Percentiles rank a stretch among this genome's conserved stretches.
phyloP scores from a whole-genome alignment of 2,329 filamentous ascomycete species.

The Trichoderma lentiforme region DNA sequence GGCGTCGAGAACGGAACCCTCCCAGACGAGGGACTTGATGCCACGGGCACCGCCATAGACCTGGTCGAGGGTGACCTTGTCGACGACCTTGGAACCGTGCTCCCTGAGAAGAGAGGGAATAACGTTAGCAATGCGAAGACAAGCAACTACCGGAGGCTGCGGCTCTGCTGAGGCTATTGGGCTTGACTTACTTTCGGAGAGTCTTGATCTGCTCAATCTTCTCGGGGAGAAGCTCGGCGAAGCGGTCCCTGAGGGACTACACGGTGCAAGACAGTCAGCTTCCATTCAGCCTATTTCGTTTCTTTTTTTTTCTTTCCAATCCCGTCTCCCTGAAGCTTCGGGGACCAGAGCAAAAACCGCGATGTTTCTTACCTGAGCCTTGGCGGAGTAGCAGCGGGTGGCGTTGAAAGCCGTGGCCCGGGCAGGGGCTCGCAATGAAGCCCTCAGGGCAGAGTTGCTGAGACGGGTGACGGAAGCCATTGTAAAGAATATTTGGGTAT shows the following conservation, averaged over 20 bases:
- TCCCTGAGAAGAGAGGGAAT: constrained; percentile 55
- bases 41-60: constrained; percentile 98
- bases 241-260: constrained; percentile 96
- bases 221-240: constrained; percentile 89
- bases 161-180: constrained; percentile 21
- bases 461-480: constrained; percentile 86
- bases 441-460: constrained; percentile 76
- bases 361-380: constrained; percentile 67
- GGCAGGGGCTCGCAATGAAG: constrained; percentile 65
- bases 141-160: background rate
- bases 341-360: background rate
- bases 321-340: background rate
- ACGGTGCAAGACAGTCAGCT: constrained; percentile 17
- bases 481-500: constrained; percentile 31
- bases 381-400: constrained; percentile 87
- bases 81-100: constrained; percentile 89
- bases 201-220: constrained; percentile 99
- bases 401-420: constrained; percentile 74
- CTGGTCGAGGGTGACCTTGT: constrained; percentile 98
- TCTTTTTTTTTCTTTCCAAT: background rate
- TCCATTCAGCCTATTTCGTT: background rate
- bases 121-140: constrained; percentile 21
- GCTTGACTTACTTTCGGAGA: constrained; percentile 74
- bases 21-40: constrained; percentile 98
- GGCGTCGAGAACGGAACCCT: constrained; percentile 94